A percentile compares a stretch with the other conserved stretches of the same genome.
Evolutionary conservation across 768 basidiomycete genomes (phyloP).

Genomic region (Hericium rajendrae): DNA sequence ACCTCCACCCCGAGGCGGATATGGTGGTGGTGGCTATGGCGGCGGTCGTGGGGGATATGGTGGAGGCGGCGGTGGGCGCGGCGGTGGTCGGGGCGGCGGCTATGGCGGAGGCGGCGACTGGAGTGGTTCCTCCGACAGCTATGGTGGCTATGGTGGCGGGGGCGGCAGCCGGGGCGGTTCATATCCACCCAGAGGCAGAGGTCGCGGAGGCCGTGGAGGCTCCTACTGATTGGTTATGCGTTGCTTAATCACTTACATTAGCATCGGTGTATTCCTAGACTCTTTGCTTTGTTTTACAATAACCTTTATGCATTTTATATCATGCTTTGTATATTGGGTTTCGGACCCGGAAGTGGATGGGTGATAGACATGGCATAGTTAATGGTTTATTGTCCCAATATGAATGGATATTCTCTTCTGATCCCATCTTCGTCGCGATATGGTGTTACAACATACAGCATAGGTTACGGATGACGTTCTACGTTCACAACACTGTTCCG

Average conservation of each 20-base stretch:
- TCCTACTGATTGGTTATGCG: neutral
- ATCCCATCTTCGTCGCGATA: neutral
- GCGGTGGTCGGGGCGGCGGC: conserved; percentile 15
- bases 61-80: conserved; percentile 26
- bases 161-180: conserved; percentile 9
- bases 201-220: conserved; percentile 12
- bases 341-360: no score
- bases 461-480: neutral
- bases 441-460: neutral
- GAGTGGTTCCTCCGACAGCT: neutral
- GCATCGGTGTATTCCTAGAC: neutral
- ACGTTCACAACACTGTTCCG: neutral
- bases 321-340: no score
- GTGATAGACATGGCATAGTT: no score
- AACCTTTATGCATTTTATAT: no score
- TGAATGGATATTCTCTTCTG: no score
- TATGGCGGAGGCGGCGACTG: conserved; percentile 5
- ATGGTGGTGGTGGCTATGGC: conserved; percentile 26
- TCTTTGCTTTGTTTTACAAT: neutral
- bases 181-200: conserved; percentile 7
- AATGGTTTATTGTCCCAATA: no score
- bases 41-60: conserved; percentile 20
- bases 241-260: neutral
- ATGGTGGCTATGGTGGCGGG: conserved; percentile 16
- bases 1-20: conserved; percentile 24